Conservation (phyloP, 352 stramenopile species). For the Phytopythium delawarense region DNA sequence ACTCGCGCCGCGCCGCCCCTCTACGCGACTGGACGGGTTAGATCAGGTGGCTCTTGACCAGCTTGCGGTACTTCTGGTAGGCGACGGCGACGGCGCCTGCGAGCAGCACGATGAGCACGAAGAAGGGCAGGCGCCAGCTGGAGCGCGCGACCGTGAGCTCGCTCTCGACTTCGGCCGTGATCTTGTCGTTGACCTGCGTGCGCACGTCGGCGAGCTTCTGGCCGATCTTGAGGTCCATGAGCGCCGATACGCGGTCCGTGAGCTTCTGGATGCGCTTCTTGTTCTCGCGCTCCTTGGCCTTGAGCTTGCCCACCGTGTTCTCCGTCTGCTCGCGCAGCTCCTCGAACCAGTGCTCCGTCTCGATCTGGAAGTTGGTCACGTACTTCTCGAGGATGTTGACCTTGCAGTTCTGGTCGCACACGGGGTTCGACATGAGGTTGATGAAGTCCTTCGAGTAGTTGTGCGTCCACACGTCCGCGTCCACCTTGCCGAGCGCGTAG, state of each 20-base stretch:
- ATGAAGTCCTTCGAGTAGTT: slow-evolving; percentile 85
- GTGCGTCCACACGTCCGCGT: slow-evolving; percentile 73
- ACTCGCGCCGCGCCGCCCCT: background rate
- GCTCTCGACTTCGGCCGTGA: slow-evolving; percentile 60
- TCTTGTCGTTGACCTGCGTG: slow-evolving; percentile 63
- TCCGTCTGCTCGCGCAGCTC: slow-evolving; percentile 74
- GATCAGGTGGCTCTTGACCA: slow-evolving; percentile 82
- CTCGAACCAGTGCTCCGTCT: slow-evolving; percentile 84
- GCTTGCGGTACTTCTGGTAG: slow-evolving; percentile 87
- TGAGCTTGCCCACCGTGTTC: slow-evolving; percentile 72
- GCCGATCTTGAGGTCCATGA: slow-evolving; percentile 76
- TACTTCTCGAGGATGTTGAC: slow-evolving; percentile 79
- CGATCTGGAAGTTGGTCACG: slow-evolving; percentile 75
- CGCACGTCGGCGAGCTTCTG: slow-evolving; percentile 58
- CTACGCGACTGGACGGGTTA: slow-evolving; percentile 17
- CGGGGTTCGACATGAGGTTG: slow-evolving; percentile 43
- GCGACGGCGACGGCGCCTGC: slow-evolving; percentile 47
- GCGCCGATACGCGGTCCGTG: slow-evolving; percentile 62
- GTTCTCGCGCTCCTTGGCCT: slow-evolving; percentile 67
- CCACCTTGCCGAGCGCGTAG: slow-evolving; percentile 40
- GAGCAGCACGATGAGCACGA: slow-evolving; percentile 66
- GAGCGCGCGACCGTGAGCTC: slow-evolving; percentile 55
- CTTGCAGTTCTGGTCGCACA: slow-evolving; percentile 80
- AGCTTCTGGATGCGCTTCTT: slow-evolving; percentile 66
- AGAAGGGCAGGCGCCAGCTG: slow-evolving; percentile 79